A percentile compares a stretch with the other conserved stretches of the same genome.
Conservation (phyloP, 306 rosid species). For the Coriaria nepalensis region DNA sequence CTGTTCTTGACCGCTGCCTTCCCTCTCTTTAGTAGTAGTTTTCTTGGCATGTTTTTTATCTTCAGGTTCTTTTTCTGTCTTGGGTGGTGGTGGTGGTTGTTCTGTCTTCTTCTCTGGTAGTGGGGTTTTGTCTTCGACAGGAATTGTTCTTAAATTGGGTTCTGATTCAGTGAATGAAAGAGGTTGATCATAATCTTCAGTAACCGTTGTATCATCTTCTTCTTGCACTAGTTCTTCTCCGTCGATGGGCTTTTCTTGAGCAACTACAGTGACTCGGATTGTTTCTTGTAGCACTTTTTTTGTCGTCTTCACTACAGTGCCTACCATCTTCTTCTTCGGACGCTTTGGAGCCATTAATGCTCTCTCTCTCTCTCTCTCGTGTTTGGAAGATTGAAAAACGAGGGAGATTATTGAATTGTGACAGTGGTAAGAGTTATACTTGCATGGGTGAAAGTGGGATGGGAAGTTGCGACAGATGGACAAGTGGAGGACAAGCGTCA, state of each 20-base stretch:
- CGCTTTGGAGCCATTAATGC: constrained; percentile 46
- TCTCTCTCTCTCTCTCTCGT: too few species aligned
- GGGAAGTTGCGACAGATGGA: too few species aligned
- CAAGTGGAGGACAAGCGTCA: too few species aligned
- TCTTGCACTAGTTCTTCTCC: constrained; percentile 10
- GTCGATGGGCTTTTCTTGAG: too few species aligned
- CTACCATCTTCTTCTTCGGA: constrained; percentile 12
- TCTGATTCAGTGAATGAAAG: too few species aligned
- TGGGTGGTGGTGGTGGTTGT: not conserved
- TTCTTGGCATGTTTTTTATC: not conserved
- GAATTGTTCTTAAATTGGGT: constrained; percentile 1
- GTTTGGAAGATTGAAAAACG: too few species aligned
- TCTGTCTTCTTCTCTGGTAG: too few species aligned
- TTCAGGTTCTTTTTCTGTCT: not conserved
- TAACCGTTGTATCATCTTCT: constrained; percentile 1
- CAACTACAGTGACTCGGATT: constrained; percentile 18
- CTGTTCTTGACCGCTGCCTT: constrained; percentile 4
- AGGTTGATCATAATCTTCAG: too few species aligned
- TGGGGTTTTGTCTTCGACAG: constrained; percentile 15
- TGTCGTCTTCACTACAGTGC: constrained; percentile 18
- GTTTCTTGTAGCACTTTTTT: constrained; percentile 25
- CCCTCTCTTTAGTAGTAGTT: not conserved
- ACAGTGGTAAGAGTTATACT: too few species aligned
- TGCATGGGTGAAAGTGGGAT: too few species aligned
- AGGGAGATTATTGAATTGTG: too few species aligned